phyloP scores from a whole-genome alignment of 108 stramenopile species.

The Licmophora abbreviata region DNA sequence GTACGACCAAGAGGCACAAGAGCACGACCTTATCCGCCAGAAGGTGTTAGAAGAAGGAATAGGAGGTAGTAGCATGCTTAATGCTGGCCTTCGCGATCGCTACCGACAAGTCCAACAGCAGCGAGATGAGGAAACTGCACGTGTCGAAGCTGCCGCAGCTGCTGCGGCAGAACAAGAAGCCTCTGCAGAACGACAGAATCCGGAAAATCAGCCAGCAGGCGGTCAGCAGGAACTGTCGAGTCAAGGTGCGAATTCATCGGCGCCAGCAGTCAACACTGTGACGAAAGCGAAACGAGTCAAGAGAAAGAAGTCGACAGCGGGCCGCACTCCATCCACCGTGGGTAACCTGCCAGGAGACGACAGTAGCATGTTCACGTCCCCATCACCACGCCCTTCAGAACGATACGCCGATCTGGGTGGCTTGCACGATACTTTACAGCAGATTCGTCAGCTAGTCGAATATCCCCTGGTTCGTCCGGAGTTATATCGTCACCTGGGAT shows the following conservation, averaged over 20 bases:
- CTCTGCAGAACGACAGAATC: conserved; percentile 1
- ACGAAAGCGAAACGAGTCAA: conserved; percentile 1
- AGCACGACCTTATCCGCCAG: conserved; percentile 22
- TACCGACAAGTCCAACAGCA: conserved; percentile 55
- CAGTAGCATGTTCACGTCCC: conserved; percentile 20
- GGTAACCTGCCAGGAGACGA: conserved; percentile 2
- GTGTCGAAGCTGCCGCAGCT: not conserved
- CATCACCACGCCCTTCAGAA: conserved; percentile 71
- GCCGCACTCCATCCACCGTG: conserved; percentile 10
- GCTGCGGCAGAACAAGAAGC: conserved; percentile 1
- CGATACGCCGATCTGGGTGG: conserved; percentile 84
- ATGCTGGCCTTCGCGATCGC: conserved; percentile 51
- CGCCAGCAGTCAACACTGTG: too few relatives aligned
- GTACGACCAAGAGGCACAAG: conserved; percentile 33
- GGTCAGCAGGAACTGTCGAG: not conserved
- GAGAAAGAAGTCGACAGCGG: conserved; percentile 23
- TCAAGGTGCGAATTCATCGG: conserved; percentile 3
- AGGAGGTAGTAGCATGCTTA: conserved; percentile 39
- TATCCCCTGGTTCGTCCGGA: conserved; percentile 97
- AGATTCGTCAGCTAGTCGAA: conserved; percentile 81
- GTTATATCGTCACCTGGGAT: conserved; percentile 91
- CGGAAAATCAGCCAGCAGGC: not conserved
- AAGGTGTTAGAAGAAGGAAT: not conserved
- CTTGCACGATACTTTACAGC: conserved; percentile 49
- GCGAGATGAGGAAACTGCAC: conserved; percentile 9